A percentile compares a stretch with the other conserved stretches of the same genome.
Conservation (phyloP, 352 stramenopile species). For the Pythium phragmiticola region DNA sequence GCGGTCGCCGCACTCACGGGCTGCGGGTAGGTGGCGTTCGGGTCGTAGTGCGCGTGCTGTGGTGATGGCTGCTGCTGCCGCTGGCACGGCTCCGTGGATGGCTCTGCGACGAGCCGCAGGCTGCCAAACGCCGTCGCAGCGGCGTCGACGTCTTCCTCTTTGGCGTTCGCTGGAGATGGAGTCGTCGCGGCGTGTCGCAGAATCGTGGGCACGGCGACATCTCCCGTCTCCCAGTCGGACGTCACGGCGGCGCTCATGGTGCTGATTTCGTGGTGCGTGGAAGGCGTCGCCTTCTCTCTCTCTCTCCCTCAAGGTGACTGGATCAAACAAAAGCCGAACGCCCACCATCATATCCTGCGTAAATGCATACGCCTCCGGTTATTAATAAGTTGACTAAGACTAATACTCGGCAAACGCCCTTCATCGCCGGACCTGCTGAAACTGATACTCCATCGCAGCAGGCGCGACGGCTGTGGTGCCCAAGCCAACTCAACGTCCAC, state of each 20-base stretch:
- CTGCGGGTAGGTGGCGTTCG: conserved; percentile 28
- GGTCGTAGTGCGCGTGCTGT: conserved; percentile 29
- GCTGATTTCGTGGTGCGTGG: not conserved
- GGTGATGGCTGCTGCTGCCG: conserved; percentile 16
- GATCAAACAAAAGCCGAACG: conserved; percentile 17
- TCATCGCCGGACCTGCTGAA: conserved; percentile 9
- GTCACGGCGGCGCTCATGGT: conserved; percentile 20
- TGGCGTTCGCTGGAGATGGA: not conserved
- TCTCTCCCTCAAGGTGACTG: conserved; percentile 23
- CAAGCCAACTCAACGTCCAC: not conserved
- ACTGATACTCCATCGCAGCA: conserved; percentile 14
- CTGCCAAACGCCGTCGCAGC: conserved; percentile 32
- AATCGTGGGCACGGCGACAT: conserved; percentile 9
- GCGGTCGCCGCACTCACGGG: conserved; percentile 60
- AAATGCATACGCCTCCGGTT: conserved; percentile 26
- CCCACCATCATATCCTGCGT: conserved; percentile 2
- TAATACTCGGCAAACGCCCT: conserved; percentile 18
- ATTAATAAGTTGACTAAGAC: conserved; percentile 33
- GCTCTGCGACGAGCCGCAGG: conserved; percentile 42
- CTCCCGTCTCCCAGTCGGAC: conserved; percentile 24
- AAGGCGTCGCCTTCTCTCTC: not conserved
- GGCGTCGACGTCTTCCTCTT: conserved; percentile 10
- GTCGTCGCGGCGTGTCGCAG: not conserved
- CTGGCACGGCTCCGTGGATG: conserved; percentile 10
- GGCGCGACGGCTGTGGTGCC: not conserved